Conservation (phyloP, 1,139 yeast species). For the Lodderomyces oxycetoniae region DNA sequence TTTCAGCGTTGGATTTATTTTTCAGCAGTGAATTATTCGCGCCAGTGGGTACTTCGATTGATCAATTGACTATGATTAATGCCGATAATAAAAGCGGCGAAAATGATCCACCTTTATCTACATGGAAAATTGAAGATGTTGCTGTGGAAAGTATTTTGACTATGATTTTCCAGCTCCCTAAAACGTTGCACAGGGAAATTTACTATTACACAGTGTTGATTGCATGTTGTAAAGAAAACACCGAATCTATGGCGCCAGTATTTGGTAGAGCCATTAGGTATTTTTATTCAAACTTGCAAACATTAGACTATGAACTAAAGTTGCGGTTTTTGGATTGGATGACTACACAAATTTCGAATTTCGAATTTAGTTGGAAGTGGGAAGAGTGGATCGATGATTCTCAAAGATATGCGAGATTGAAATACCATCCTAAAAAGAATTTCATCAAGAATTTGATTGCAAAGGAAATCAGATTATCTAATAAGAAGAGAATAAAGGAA, state of each 20-base stretch:
- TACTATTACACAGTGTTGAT: slow-evolving; percentile 86
- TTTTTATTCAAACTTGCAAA: slow-evolving; percentile 63
- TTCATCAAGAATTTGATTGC: slow-evolving; percentile 76
- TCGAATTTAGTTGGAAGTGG: slow-evolving; percentile 98
- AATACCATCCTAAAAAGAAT: slow-evolving; percentile 67
- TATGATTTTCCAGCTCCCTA: slow-evolving; percentile 72
- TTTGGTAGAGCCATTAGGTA: slow-evolving; percentile 90
- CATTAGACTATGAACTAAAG: slow-evolving; percentile 71
- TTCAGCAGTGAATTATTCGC: slow-evolving; percentile 71
- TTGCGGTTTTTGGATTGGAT: slow-evolving; percentile 86
- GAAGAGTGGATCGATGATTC: slow-evolving; percentile 80
- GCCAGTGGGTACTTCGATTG: slow-evolving; percentile 79
- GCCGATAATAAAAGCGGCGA: slow-evolving; percentile 39
- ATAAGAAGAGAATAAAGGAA: slow-evolving; percentile 62
- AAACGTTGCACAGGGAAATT: slow-evolving; percentile 59
- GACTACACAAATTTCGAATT: slow-evolving; percentile 87
- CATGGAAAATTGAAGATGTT: slow-evolving; percentile 90
- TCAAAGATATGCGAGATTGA: slow-evolving; percentile 23
- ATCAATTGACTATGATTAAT: slow-evolving; percentile 47
- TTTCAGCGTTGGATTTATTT: slow-evolving; percentile 69
- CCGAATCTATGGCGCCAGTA: slow-evolving; percentile 90
- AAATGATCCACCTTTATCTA: slow-evolving; percentile 47
- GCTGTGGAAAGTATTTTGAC: slow-evolving; percentile 80
- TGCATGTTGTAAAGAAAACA: slow-evolving; percentile 82
- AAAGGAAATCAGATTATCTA: slow-evolving; percentile 77